Evolutionary conservation across 257 asterid genomes (phyloP).

Genomic region (Leonotis leonurus): DNA sequence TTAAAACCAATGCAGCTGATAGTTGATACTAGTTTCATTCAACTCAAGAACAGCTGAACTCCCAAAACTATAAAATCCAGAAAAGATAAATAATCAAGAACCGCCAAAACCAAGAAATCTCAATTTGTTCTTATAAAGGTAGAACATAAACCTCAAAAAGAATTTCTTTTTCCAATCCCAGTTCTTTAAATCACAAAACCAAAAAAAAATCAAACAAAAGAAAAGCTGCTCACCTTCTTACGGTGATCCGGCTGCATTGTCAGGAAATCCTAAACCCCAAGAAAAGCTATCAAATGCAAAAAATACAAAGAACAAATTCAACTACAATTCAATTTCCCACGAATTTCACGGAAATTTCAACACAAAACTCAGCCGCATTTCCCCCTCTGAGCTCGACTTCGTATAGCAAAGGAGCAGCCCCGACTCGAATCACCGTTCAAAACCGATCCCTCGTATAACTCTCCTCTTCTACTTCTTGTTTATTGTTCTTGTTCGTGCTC

Average conservation of each 20-base stretch:
- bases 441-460: constrained; percentile 57
- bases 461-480: neutral
- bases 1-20: constrained; percentile 4
- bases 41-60: constrained; percentile 12
- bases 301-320: constrained; percentile 10
- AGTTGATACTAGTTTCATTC: neutral
- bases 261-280: constrained; percentile 10
- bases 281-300: neutral
- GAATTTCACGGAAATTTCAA: neutral
- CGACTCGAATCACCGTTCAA: constrained; percentile 40
- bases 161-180: neutral
- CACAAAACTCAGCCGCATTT: constrained; percentile 64
- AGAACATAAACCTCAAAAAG: neutral
- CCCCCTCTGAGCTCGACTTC: constrained; percentile 68
- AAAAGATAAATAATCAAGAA: constrained; percentile 1
- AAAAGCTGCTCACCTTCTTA: constrained; percentile 56
- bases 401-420: constrained; percentile 49
- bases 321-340: neutral
- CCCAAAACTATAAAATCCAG: neutral
- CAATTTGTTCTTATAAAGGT: neutral
- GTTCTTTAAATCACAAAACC: neutral
- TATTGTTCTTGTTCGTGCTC: constrained; percentile 19
- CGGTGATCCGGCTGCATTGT: constrained; percentile 78
- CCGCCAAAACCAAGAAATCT: neutral
- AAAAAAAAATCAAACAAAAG: neutral